Percentiles rank a stretch among this genome's conserved stretches.
Conservation (phyloP, 495 filamentous ascomycete genomes). For the Lasiosphaeris hirsuta region DNA sequence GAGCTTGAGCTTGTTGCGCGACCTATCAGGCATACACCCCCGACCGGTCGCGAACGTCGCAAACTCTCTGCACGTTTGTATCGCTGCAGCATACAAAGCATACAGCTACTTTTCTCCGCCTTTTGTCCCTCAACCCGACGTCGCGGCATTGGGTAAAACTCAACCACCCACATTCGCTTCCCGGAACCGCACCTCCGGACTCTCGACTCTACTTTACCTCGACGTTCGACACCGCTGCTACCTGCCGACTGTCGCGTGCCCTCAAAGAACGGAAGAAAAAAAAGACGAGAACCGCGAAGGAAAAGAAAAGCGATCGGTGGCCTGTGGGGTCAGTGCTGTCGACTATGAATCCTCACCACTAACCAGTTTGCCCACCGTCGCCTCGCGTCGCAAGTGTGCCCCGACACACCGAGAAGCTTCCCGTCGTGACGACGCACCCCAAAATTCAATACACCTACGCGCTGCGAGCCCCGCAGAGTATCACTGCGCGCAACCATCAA, state of each 20-base stretch:
- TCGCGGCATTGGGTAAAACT: slow-evolving; percentile 15
- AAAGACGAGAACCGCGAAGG: not conserved
- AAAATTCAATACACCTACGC: not conserved
- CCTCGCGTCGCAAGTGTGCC: slow-evolving; percentile 17
- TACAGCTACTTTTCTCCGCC: slow-evolving; percentile 2
- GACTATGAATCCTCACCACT: slow-evolving; percentile 39
- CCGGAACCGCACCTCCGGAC: slow-evolving; percentile 17
- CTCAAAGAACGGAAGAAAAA: not conserved
- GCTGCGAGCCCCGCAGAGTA: not conserved
- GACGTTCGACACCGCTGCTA: slow-evolving; percentile 1
- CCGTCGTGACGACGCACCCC: slow-evolving; percentile 11
- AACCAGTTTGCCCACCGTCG: slow-evolving; percentile 24
- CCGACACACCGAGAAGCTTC: not conserved
- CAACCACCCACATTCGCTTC: slow-evolving; percentile 11
- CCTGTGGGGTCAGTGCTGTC: slow-evolving; percentile 21
- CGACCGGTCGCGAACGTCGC: not conserved
- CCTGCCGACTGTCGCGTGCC: slow-evolving; percentile 1
- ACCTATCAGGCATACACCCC: slow-evolving; percentile 1
- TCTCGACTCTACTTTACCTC: slow-evolving; percentile 6
- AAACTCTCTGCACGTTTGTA: slow-evolving; percentile 7
- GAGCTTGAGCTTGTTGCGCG: slow-evolving; percentile 5
- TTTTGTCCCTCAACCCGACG: slow-evolving; percentile 14
- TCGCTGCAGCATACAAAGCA: not conserved
- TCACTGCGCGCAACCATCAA: slow-evolving; percentile 7
- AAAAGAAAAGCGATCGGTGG: slow-evolving; percentile 6